Evolutionary conservation across 2,329 filamentous ascomycete species (phyloP).

Genomic region (Ophiostoma ips): DNA sequence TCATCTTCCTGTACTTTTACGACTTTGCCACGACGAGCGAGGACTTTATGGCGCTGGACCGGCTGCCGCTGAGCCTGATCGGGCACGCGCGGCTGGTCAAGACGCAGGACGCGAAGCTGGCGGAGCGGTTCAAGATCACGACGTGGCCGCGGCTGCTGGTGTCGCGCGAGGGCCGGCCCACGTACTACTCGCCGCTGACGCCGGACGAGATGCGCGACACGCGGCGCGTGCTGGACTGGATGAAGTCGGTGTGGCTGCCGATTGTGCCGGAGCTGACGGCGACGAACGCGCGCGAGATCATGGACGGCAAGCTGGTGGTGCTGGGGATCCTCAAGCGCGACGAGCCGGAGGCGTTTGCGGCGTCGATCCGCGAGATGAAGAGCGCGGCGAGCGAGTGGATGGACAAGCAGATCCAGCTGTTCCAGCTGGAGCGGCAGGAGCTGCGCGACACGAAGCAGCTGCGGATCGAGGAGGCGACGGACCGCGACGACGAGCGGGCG

Average conservation of each 20-base stretch:
- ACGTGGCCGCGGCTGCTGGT: slow-evolving; percentile 94
- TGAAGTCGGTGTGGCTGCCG: slow-evolving; percentile 91
- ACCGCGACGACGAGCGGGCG: slow-evolving; percentile 79
- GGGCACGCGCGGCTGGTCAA: slow-evolving; percentile 88
- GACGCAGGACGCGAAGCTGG: slow-evolving; percentile 64
- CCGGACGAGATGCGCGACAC: slow-evolving; percentile 89
- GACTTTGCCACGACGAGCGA: slow-evolving; percentile 87
- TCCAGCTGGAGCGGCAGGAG: slow-evolving; percentile 87
- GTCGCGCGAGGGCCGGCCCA: slow-evolving; percentile 74
- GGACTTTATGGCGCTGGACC: slow-evolving; percentile 79
- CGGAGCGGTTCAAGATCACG: slow-evolving; percentile 80
- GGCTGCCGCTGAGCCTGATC: slow-evolving; percentile 74
- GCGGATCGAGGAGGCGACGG: slow-evolving; percentile 89
- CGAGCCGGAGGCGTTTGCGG: slow-evolving; percentile 62
- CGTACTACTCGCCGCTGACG: slow-evolving; percentile 76
- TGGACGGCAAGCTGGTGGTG: slow-evolving; percentile 91
- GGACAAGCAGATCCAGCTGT: slow-evolving; percentile 83
- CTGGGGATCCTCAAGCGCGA: slow-evolving; percentile 75
- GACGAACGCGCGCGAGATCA: slow-evolving; percentile 83
- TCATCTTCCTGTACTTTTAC: slow-evolving; percentile 96
- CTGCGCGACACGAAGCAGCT: slow-evolving; percentile 88
- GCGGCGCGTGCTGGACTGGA: slow-evolving; percentile 71
- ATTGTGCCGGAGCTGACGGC: slow-evolving; percentile 90
- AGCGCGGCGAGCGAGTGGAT: slow-evolving; percentile 95
- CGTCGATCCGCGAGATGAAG: slow-evolving; percentile 80